Evolutionary conservation across 2,329 filamentous ascomycete species (phyloP).

Genomic region (Cladosporium halotolerans): DNA sequence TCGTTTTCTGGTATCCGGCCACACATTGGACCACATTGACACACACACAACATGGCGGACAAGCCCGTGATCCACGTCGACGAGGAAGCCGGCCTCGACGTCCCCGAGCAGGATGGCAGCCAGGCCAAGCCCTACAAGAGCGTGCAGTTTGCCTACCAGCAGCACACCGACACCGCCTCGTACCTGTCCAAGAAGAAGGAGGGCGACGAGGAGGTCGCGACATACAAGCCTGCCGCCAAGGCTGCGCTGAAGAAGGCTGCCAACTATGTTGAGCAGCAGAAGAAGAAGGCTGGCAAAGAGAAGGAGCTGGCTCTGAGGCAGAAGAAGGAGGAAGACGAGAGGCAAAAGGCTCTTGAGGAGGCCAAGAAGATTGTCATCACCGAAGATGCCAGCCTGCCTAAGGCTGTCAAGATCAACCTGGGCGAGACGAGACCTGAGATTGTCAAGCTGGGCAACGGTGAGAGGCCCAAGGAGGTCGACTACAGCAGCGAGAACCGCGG

Average conservation of each 20-base stretch:
- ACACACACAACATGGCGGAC: constrained; percentile 25
- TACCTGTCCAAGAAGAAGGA: constrained; percentile 66
- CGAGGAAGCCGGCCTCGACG: constrained; percentile 67
- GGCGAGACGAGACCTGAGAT: constrained; percentile 59
- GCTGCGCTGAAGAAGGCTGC: constrained; percentile 79
- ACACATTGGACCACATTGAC: neutral
- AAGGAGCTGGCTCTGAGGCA: constrained; percentile 65
- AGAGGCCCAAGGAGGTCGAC: constrained; percentile 45
- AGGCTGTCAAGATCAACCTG: constrained; percentile 69
- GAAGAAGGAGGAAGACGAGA: constrained; percentile 65
- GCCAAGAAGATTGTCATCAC: constrained; percentile 69
- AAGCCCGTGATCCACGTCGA: constrained; percentile 63
- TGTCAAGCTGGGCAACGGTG: constrained; percentile 48
- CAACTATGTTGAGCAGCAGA: constrained; percentile 65
- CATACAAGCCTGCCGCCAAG: constrained; percentile 79
- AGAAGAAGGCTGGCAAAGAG: constrained; percentile 79
- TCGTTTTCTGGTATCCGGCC: neutral
- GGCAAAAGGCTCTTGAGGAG: constrained; percentile 67
- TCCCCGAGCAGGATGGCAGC: constrained; percentile 57
- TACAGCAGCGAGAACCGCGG: constrained; percentile 53
- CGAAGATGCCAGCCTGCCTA: constrained; percentile 67
- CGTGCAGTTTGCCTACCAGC: constrained; percentile 69
- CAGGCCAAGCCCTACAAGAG: constrained; percentile 75
- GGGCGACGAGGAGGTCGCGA: constrained; percentile 58
- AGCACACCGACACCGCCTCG: constrained; percentile 55